Percentiles rank a stretch among this genome's conserved stretches.
phyloP scores from a whole-genome alignment of 1,139 yeast species.

The Candida dubliniensis region DNA sequence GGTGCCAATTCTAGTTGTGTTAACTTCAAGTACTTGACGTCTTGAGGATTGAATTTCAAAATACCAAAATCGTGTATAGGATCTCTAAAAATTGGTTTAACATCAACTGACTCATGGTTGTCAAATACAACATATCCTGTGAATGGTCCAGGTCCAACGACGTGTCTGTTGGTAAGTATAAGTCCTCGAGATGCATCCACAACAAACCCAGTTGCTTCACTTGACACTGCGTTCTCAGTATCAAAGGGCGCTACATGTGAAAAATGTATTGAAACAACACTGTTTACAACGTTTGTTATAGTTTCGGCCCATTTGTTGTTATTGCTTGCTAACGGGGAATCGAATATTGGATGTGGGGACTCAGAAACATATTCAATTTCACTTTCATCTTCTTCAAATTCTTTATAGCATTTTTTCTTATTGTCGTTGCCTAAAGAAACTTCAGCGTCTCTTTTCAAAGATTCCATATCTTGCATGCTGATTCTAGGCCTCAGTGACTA shows the following conservation, averaged over 20 bases:
- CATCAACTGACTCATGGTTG: constrained; percentile 92
- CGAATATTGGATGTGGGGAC: constrained; percentile 16
- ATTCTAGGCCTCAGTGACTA: no score
- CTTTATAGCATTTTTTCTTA: constrained; percentile 9
- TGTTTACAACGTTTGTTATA: constrained; percentile 75
- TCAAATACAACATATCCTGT: constrained; percentile 89
- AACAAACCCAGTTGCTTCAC: constrained; percentile 95
- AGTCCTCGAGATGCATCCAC: constrained; percentile 81
- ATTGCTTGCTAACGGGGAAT: constrained; percentile 13
- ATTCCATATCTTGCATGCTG: constrained; percentile 1
- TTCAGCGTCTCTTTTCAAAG: constrained; percentile 20
- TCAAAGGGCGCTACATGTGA: constrained; percentile 86
- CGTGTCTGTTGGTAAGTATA: constrained; percentile 89
- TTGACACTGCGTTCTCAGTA: constrained; percentile 76
- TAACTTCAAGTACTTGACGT: constrained; percentile 72
- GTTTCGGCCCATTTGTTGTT: constrained; percentile 69
- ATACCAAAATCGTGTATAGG: constrained; percentile 88
- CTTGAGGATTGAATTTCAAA: constrained; percentile 69
- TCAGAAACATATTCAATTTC: constrained; percentile 18
- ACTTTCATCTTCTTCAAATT: constrained; percentile 4
- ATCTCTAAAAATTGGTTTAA: constrained; percentile 77
- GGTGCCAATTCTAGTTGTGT: constrained; percentile 71
- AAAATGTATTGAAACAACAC: constrained; percentile 88
- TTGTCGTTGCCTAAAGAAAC: constrained; percentile 13
- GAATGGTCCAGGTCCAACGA: constrained; percentile 94